phyloP scores from a whole-genome alignment of 1,139 yeast species.

The Debaryomycetaceae sp. region DNA sequence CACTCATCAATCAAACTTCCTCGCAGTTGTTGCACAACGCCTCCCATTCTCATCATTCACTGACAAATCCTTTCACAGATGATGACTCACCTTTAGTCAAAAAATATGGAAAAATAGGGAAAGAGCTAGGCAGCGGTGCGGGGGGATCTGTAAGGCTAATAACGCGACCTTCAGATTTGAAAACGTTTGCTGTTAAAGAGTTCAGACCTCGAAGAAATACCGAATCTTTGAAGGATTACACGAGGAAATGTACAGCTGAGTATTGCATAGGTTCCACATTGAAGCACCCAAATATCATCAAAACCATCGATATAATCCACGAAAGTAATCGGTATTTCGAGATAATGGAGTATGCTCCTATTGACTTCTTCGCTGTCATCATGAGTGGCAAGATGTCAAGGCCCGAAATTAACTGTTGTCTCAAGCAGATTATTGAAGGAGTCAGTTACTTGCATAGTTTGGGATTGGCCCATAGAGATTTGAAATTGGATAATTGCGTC shows the following conservation, averaged over 20 bases:
- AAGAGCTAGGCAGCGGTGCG: slow-evolving; percentile 93
- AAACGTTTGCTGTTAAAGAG: slow-evolving; percentile 94
- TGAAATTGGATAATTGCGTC: slow-evolving; percentile 93
- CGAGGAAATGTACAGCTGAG: slow-evolving; percentile 95
- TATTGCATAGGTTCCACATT: slow-evolving; percentile 92
- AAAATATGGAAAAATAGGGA: slow-evolving; percentile 87
- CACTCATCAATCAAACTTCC: slow-evolving; percentile 44
- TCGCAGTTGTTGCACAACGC: slow-evolving; percentile 41
- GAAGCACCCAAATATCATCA: slow-evolving; percentile 87
- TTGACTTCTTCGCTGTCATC: slow-evolving; percentile 93
- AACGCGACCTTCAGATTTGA: slow-evolving; percentile 73
- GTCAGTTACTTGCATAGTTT: slow-evolving; percentile 78
- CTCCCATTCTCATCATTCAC: slow-evolving; percentile 21
- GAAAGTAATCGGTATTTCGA: slow-evolving; percentile 86
- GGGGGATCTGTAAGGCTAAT: slow-evolving; percentile 94
- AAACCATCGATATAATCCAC: slow-evolving; percentile 87
- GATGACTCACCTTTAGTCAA: slow-evolving; percentile 67
- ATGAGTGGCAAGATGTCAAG: slow-evolving; percentile 94
- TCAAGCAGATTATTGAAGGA: slow-evolving; percentile 82
- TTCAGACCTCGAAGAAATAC: slow-evolving; percentile 82
- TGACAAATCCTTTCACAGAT: slow-evolving; percentile 44
- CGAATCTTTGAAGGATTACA: slow-evolving; percentile 84
- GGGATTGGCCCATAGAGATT: slow-evolving; percentile 94
- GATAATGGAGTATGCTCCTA: slow-evolving; percentile 97
- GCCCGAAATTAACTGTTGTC: slow-evolving; percentile 83